phyloP scores from a whole-genome alignment of 2,329 filamentous ascomycete species.

The Colletotrichum plurivorum region DNA sequence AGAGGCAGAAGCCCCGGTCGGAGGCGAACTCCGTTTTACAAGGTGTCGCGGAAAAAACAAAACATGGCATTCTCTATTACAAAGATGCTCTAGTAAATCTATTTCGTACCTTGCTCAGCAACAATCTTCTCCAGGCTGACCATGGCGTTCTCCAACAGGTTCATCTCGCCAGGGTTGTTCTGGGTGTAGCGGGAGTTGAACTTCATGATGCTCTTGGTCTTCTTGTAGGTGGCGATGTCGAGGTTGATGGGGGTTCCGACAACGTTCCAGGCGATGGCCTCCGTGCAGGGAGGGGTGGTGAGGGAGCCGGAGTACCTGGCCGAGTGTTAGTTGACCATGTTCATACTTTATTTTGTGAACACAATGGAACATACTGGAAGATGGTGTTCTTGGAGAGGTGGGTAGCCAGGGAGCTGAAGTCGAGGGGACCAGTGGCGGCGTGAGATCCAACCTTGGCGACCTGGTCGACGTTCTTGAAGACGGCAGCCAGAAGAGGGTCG shows the following conservation, averaged over 20 bases:
- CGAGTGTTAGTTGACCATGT: not conserved
- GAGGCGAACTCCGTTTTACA: too few species aligned
- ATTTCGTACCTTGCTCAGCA: constrained; percentile 22
- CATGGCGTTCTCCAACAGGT: constrained; percentile 53
- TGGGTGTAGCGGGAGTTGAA: constrained; percentile 71
- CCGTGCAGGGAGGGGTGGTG: constrained; percentile 75
- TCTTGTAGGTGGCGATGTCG: constrained; percentile 64
- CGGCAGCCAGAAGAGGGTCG: constrained; percentile 51
- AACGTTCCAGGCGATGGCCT: constrained; percentile 68
- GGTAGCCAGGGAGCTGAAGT: constrained; percentile 57
- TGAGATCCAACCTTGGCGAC: constrained; percentile 56
- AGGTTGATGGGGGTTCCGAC: constrained; percentile 63
- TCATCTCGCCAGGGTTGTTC: constrained; percentile 60
- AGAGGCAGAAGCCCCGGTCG: not conserved
- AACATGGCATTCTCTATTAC: not conserved
- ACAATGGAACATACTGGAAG: constrained; percentile 52
- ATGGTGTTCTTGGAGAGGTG: constrained; percentile 55
- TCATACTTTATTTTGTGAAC: too few species aligned
- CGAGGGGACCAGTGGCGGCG: constrained; percentile 54
- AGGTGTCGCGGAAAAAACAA: not conserved
- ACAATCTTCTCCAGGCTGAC: constrained; percentile 27
- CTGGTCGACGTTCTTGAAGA: constrained; percentile 55
- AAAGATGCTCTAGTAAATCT: constrained; percentile 19
- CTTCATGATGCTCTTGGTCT: constrained; percentile 66
- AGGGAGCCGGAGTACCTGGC: constrained; percentile 69